Percentiles rank a stretch among this genome's conserved stretches.
Evolutionary conservation across 73 alveolate species (phyloP).

Genomic region (Tetrahymena malaccensis): DNA sequence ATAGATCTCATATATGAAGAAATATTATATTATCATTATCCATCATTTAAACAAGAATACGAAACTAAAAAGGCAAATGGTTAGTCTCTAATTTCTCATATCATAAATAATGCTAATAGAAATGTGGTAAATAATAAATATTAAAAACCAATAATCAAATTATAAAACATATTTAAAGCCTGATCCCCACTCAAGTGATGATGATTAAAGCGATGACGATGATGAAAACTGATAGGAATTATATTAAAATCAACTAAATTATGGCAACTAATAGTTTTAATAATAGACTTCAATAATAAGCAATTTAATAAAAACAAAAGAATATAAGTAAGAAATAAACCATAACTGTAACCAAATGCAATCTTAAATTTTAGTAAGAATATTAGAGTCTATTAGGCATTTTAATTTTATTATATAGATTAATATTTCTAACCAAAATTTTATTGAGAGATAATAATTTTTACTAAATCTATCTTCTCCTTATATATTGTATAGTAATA

Average conservation of each 20-base stretch:
- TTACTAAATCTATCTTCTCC: too few species aligned
- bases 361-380: too few species aligned
- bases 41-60: constrained; percentile 21
- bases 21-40: constrained; percentile 40
- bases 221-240: neutral
- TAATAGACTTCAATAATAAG: neutral
- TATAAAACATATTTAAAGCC: neutral
- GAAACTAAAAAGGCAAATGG: constrained; percentile 15
- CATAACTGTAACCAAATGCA: too few species aligned
- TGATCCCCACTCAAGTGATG: neutral
- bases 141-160: neutral
- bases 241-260: neutral
- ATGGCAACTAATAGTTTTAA: neutral
- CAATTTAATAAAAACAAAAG: neutral
- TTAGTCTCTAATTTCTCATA: neutral
- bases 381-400: too few species aligned
- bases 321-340: too few species aligned
- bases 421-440: too few species aligned
- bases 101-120: constrained; percentile 7
- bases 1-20: constrained; percentile 45
- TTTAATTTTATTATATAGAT: too few species aligned
- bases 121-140: neutral
- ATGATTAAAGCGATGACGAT: neutral
- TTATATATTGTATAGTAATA: too few species aligned
- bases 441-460: too few species aligned